Evolutionary conservation across 352 stramenopile genomes (phyloP), one percentile per base, ranked within the genome.

Genomic region (Phytophthora litchii): DNA sequence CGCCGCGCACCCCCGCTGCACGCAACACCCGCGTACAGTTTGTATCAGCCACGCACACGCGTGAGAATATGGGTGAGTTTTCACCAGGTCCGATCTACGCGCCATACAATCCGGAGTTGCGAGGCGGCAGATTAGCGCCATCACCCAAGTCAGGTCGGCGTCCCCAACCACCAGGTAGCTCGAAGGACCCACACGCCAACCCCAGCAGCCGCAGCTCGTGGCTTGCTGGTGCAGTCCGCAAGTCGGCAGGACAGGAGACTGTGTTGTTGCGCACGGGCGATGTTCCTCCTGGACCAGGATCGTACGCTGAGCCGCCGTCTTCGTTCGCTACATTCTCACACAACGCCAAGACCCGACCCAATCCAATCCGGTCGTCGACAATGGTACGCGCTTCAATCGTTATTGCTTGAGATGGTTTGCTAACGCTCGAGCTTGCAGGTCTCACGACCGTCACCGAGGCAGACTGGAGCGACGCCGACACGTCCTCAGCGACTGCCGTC

Each of bases 11-110:
- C n/a, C 69, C 64, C 19, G 53, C 43, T 10, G 56, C 74, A 43
- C 55, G 52, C 32, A 82, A 83, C 14, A 75, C 74, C 17, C 83
- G 85, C 37, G 76, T 92, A 25, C 85, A 91, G 53, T 90, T 90
- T 52, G 79, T 92, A 32, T 92, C 85, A 16, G 53, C 78, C 5
- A 81, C 80, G 23, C 85, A 94, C 60, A 88, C 74, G 12, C 83
- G 85, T 20, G 85, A 94, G 45, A 94, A 94, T 51, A 92, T 94
- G 83, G 85, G 79, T 54, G 85, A 92, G 72, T 94, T 92, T 58
- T 94, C 85, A 8, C 85, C 85, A 29, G 85, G 85, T 2, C 85
- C 85, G 19, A 94, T 94, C 63, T 94, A 94, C 65, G 63, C 70
- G 16, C 80, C 83, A 35, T 84, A 80, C 51, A 89, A 90, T 13